phyloP scores from a whole-genome alignment of 331 rosid species.

The Malus hybrid region DNA sequence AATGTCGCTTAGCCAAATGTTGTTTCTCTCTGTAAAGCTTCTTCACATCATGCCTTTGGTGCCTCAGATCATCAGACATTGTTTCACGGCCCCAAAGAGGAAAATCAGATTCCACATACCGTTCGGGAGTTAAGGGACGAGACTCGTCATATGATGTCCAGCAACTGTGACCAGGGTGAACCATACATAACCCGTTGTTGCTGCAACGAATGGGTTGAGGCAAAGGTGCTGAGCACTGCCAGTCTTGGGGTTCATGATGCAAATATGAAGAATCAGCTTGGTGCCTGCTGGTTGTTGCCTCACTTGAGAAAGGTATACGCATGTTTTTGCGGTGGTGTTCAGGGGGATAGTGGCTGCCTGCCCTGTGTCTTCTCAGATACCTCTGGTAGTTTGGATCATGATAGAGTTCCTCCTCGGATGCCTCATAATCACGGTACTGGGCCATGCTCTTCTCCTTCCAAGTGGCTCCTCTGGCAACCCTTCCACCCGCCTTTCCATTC shows the following conservation, averaged over 20 bases:
- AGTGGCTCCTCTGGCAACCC: constrained; percentile 25
- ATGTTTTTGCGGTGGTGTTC: constrained; percentile 35
- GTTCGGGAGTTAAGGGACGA: constrained; percentile 44
- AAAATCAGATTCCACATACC: constrained; percentile 26
- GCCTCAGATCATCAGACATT: constrained; percentile 38
- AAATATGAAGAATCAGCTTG: constrained; percentile 39
- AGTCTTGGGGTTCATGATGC: constrained; percentile 30
- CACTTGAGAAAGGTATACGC: constrained; percentile 58
- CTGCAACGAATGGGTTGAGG: constrained; percentile 29
- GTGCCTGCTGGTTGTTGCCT: constrained; percentile 46
- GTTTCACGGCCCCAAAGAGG: constrained; percentile 31
- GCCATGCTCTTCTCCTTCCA: constrained; percentile 32
- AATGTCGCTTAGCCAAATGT: constrained; percentile 45
- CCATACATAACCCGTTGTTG: constrained; percentile 21
- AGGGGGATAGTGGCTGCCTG: constrained; percentile 27
- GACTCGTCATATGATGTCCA: constrained; percentile 27
- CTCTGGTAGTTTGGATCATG: constrained; percentile 33
- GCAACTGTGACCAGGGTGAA: constrained; percentile 31
- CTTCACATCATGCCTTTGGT: constrained; percentile 28
- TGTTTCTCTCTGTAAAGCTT: constrained; percentile 40
- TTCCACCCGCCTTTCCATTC: constrained; percentile 29
- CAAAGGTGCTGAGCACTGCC: constrained; percentile 44
- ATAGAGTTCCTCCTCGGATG: constrained; percentile 30
- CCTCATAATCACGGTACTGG: constrained; percentile 26
- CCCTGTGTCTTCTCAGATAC: constrained; percentile 31